phyloP scores from a whole-genome alignment of 1,284 basidiomycete species.

The Irpex lacteus region DNA sequence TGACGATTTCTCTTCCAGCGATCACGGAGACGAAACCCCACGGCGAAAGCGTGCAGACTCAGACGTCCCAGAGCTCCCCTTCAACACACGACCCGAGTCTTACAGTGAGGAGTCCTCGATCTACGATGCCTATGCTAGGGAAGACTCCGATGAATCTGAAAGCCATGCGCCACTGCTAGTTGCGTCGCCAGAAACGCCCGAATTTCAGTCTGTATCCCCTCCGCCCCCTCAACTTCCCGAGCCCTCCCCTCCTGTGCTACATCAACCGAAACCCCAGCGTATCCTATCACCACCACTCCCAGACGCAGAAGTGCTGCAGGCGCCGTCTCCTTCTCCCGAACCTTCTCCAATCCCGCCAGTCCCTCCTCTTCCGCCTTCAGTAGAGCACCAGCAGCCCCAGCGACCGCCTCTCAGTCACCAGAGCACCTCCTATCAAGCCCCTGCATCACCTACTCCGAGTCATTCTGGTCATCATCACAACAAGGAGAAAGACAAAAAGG shows the following conservation, averaged over 20 bases:
- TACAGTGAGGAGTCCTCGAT: slow-evolving; percentile 79
- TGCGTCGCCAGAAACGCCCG: slow-evolving; percentile 15
- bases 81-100: slow-evolving; percentile 52
- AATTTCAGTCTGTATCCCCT: slow-evolving; percentile 14
- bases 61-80: slow-evolving; percentile 20
- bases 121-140: slow-evolving; percentile 71
- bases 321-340: slow-evolving; percentile 45
- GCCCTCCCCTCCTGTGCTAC: slow-evolving; percentile 42
- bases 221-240: slow-evolving; percentile 1
- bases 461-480: slow-evolving; percentile 43
- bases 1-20: slow-evolving; percentile 63
- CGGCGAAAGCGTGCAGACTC: slow-evolving; percentile 22
- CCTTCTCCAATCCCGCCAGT: slow-evolving; percentile 23
- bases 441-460: slow-evolving; percentile 28
- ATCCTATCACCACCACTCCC: slow-evolving; percentile 30
- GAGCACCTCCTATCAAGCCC: slow-evolving; percentile 26
- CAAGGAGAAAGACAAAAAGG: slow-evolving; percentile 78
- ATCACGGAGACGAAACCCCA: slow-evolving; percentile 52
- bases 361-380: slow-evolving; percentile 38
- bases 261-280: slow-evolving; percentile 53
- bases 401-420: slow-evolving; percentile 23
- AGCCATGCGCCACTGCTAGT: slow-evolving; percentile 14
- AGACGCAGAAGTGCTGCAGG: slow-evolving; percentile 35
- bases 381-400: slow-evolving; percentile 28
- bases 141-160: slow-evolving; percentile 23